phyloP scores from a whole-genome alignment of 2,329 filamentous ascomycete genomes.

The Stylonectria norvegica region DNA sequence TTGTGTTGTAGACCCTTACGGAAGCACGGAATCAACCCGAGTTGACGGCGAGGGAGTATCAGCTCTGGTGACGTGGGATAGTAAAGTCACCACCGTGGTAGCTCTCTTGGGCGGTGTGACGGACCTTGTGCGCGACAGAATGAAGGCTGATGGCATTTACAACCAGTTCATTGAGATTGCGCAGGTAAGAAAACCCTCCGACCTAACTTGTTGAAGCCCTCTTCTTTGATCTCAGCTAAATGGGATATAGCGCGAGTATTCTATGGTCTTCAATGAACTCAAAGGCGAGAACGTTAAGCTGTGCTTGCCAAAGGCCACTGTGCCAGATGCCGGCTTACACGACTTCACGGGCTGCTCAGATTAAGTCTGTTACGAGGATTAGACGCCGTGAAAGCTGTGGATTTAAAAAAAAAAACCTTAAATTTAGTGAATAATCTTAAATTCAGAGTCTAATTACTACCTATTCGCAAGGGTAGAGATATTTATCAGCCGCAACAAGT shows the following conservation, averaged over 20 bases:
- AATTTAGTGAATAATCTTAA: too few relatives aligned
- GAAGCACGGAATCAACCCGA: slow-evolving; percentile 40
- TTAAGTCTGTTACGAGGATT: too few relatives aligned
- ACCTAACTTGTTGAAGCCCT: too few relatives aligned
- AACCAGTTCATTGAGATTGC: slow-evolving; percentile 33
- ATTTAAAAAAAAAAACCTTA: too few relatives aligned
- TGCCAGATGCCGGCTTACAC: slow-evolving; percentile 24
- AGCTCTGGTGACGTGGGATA: slow-evolving; percentile 42
- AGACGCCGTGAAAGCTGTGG: too few relatives aligned
- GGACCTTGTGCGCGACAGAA: slow-evolving; percentile 36
- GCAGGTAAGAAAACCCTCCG: too few relatives aligned
- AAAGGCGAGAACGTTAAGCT: slow-evolving; percentile 30
- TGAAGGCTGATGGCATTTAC: slow-evolving; percentile 38
- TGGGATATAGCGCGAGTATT: slow-evolving; percentile 26
- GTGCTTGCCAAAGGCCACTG: slow-evolving; percentile 24
- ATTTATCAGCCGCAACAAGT: too few relatives aligned
- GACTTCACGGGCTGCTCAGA: slow-evolving; percentile 28
- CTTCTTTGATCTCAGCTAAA: too few relatives aligned
- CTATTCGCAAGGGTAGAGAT: too few relatives aligned
- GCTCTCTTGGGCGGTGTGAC: slow-evolving; percentile 37
- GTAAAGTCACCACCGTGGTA: slow-evolving; percentile 40
- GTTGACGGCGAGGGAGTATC: slow-evolving; percentile 38
- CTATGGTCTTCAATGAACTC: slow-evolving; percentile 26
- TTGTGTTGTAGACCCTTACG: slow-evolving; percentile 32
- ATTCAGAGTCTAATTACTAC: too few relatives aligned